A percentile compares a stretch with the other conserved stretches of the same genome.
Evolutionary conservation across 805 yeast species (phyloP).

Genomic region (Maudiozyma bulderi): DNA sequence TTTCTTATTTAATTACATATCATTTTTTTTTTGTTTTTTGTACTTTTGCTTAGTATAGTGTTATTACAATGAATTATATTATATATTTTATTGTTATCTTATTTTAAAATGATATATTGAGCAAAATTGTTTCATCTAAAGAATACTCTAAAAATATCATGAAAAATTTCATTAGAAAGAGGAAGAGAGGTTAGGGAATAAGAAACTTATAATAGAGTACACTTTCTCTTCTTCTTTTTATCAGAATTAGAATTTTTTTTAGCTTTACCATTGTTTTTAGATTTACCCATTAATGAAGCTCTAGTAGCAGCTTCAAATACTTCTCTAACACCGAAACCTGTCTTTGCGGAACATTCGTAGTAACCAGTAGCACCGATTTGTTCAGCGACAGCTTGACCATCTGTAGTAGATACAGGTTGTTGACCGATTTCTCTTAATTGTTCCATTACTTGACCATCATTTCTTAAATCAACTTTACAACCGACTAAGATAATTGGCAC

Average conservation of each 20-base stretch:
- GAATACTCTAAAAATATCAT: background rate
- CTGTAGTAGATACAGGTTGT: conserved; percentile 71
- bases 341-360: conserved; percentile 87
- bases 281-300: conserved; percentile 67
- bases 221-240: conserved; percentile 62
- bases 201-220: conserved; percentile 50
- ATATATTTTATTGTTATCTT: background rate
- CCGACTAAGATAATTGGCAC: conserved; percentile 89
- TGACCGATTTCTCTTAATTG: conserved; percentile 64
- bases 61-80: background rate
- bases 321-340: conserved; percentile 85
- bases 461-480: conserved; percentile 82
- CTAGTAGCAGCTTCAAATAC: conserved; percentile 89
- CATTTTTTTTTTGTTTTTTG: background rate
- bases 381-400: conserved; percentile 80
- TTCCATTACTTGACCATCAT: conserved; percentile 70
- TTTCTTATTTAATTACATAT: too few relatives aligned
- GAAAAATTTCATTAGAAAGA: background rate
- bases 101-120: too few relatives aligned
- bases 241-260: conserved; percentile 27
- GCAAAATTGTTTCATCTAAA: too few relatives aligned
- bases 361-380: conserved; percentile 82
- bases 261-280: conserved; percentile 15
- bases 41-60: background rate
- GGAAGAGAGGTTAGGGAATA: background rate